phyloP scores from a whole-genome alignment of 257 asterid genomes.

The Solanum virginianum region DNA sequence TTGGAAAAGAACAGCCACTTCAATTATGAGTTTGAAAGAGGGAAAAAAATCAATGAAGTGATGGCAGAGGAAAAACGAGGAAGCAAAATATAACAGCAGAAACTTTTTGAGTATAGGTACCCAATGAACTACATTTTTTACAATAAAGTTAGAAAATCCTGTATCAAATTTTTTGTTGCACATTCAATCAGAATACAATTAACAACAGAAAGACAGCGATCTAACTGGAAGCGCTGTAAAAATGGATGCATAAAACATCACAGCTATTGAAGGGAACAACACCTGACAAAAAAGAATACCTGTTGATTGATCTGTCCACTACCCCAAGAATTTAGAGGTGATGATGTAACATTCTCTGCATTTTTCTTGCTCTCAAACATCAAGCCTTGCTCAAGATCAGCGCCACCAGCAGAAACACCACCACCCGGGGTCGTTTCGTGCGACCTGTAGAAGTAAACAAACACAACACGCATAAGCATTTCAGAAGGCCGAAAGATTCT shows the following conservation, averaged over 20 bases:
- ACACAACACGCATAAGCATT: conserved; percentile 6
- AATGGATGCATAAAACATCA: not conserved
- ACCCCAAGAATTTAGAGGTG: conserved; percentile 32
- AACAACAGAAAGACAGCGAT: not conserved
- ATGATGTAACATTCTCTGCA: conserved; percentile 19
- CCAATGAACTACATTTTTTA: not conserved
- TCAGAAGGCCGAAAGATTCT: not conserved
- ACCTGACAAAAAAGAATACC: conserved; percentile 14
- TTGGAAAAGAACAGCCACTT: not conserved
- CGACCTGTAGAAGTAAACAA: conserved; percentile 29
- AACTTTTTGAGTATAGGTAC: not conserved
- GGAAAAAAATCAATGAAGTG: not conserved
- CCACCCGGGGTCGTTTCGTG: conserved; percentile 27
- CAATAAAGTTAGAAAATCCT: not conserved
- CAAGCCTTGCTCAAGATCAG: conserved; percentile 28
- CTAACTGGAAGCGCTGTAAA: not conserved
- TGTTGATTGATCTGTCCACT: conserved; percentile 28
- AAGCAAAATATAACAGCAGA: not conserved
- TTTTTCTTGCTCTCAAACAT: conserved; percentile 50
- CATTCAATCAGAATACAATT: not conserved
- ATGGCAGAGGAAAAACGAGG: not conserved
- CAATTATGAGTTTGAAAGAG: not conserved
- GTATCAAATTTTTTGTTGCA: not conserved
- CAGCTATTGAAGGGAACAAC: not conserved
- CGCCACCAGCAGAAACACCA: conserved; percentile 27